Evolutionary conservation across 1,284 basidiomycete genomes (phyloP), one percentile per base, ranked within the genome.

Genomic region (Ustilago vetiveriae): DNA sequence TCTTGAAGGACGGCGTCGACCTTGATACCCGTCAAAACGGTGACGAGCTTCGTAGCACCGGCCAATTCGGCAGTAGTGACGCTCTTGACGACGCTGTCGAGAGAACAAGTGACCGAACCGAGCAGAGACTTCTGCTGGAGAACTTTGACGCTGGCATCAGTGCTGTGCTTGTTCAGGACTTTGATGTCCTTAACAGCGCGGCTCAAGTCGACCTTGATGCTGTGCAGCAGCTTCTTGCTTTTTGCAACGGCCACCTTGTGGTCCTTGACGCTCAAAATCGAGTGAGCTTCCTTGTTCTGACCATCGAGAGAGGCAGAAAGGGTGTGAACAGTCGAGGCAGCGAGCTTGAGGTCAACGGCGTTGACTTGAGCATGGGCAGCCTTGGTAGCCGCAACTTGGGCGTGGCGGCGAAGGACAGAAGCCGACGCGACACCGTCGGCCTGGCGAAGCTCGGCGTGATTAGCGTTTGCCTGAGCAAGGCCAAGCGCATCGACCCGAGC

Each of bases 261-360:
- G 24, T 51, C 54, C 36, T 48, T 48, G 37, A 38, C 26, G 45
- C 49, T 48, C 43, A 55, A 35, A 21, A 56, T 47, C 8, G 14
- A 22, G 30, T 50, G 48, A 14, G 64, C 56, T 8, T 16, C 23
- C 29, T 49, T 24, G 38, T 19, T 44, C 23, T 60, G 40, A 22
- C n/a, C 13, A 37, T 67, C 57, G 32, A 67, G 51, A 23, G 40
- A 37, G 23, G 64, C 56, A 6, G 64, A 55, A 17, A 67, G 52
- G 13, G 46, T 55, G 39, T 67, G 64, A 27, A 67, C 47, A 32
- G 50, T 24, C n/a, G 43, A 26, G 22, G 64, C 64, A 13, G 58
- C 48, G 33, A 48, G 40, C 57, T 60, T 67, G 48, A 67, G 42
- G 30, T 60, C 39, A 19, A 55, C 50, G 0, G 21, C 13, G 10